These are phyloP conservation scores for Cyclotella sp. DNA, from an alignment of 108 stramenopile species.

Conservation along the genomic window DNA sequence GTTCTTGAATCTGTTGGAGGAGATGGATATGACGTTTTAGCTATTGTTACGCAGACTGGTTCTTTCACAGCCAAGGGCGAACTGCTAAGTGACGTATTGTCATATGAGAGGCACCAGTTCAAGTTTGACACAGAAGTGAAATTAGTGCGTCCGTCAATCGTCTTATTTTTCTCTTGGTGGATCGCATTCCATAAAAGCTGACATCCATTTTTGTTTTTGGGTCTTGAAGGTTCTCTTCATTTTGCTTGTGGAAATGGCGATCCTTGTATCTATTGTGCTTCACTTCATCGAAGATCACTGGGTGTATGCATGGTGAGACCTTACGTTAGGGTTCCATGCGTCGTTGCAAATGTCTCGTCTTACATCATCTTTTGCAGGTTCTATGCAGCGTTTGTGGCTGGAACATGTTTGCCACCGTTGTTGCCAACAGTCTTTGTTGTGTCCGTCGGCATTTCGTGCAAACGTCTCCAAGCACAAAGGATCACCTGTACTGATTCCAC, in stretches of 20 bases:
- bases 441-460: slow-evolving; percentile 62
- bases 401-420: slow-evolving; percentile 9
- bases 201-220: no score
- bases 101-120: slow-evolving; percentile 67
- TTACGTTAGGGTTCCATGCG: slow-evolving; percentile 19
- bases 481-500: slow-evolving; percentile 74
- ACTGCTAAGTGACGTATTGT: slow-evolving; percentile 66
- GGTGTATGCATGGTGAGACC: slow-evolving; percentile 53
- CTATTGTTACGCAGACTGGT: slow-evolving; percentile 65
- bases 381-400: slow-evolving; percentile 25
- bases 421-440: slow-evolving; percentile 71
- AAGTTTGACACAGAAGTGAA: slow-evolving; percentile 72
- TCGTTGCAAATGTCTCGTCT: neutral
- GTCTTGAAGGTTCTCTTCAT: slow-evolving; percentile 40
- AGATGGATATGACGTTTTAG: slow-evolving; percentile 43
- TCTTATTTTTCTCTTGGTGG: neutral
- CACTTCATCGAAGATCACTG: slow-evolving; percentile 53
- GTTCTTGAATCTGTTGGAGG: slow-evolving; percentile 54
- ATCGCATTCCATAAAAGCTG: no score
- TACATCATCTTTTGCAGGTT: slow-evolving; percentile 7
- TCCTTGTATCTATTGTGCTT: slow-evolving; percentile 49
- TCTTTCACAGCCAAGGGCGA: slow-evolving; percentile 69
- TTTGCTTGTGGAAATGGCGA: slow-evolving; percentile 51
- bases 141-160: slow-evolving; percentile 16
- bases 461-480: slow-evolving; percentile 55